phyloP scores from a whole-genome alignment of 495 filamentous ascomycete species.

The Penicillium alfredii region DNA sequence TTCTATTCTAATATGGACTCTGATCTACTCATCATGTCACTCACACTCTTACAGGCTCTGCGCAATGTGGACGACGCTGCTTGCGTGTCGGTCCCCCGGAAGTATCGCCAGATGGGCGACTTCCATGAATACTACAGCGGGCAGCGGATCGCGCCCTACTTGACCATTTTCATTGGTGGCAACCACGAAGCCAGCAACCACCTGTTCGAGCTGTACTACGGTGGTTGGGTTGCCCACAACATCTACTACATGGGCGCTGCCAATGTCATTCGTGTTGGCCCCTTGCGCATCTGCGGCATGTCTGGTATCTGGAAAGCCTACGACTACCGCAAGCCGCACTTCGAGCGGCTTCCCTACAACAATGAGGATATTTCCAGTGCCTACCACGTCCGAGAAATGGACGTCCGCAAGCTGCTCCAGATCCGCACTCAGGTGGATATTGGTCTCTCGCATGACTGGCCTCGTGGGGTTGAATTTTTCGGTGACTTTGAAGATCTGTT shows the following conservation, averaged over 20 bases:
- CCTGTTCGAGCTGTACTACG: slow-evolving; percentile 87
- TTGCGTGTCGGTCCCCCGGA: slow-evolving; percentile 76
- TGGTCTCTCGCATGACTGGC: slow-evolving; percentile 95
- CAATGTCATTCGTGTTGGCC: slow-evolving; percentile 75
- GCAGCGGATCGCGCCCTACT: slow-evolving; percentile 64
- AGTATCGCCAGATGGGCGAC: slow-evolving; percentile 79
- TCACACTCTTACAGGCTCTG: slow-evolving; percentile 50
- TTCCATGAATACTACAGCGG: slow-evolving; percentile 93
- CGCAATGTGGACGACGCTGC: slow-evolving; percentile 83
- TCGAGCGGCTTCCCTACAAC: slow-evolving; percentile 83
- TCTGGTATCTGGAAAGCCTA: slow-evolving; percentile 90
- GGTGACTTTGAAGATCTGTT: slow-evolving; percentile 63
- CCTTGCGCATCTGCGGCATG: slow-evolving; percentile 81
- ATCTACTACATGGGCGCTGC: slow-evolving; percentile 96
- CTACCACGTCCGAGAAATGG: slow-evolving; percentile 87
- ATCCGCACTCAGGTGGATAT: slow-evolving; percentile 77
- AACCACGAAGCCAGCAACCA: slow-evolving; percentile 92
- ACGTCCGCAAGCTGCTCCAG: slow-evolving; percentile 84
- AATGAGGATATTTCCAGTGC: slow-evolving; percentile 59
- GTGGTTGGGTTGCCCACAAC: slow-evolving; percentile 93
- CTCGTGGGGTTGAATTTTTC: slow-evolving; percentile 65
- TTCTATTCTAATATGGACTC: background rate
- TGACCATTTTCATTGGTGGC: slow-evolving; percentile 87
- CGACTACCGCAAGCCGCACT: slow-evolving; percentile 74
- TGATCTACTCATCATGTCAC: background rate